Conservation (phyloP, 345 rosid species). For the Barbarea vulgaris region DNA sequence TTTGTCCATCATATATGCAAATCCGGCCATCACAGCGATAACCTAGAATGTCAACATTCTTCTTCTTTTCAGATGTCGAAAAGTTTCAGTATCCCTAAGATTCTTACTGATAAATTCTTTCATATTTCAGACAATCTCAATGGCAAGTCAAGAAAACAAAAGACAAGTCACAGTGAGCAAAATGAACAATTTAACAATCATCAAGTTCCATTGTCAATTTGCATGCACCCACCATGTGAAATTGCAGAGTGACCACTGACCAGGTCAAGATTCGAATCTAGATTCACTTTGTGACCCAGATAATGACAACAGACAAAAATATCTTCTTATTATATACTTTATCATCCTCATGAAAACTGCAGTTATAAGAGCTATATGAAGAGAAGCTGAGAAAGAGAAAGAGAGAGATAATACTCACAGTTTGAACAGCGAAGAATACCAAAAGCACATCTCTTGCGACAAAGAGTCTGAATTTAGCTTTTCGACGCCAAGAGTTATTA, state of each 20-base stretch:
- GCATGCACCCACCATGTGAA: constrained; percentile 1
- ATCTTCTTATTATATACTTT: neutral
- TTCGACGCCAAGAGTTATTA: constrained; percentile 77
- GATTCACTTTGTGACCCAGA: constrained; percentile 11
- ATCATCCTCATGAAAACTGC: neutral
- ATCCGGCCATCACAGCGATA: constrained; percentile 73
- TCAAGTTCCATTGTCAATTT: constrained; percentile 4
- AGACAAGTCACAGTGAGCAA: constrained; percentile 19
- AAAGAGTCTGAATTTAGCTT: constrained; percentile 85
- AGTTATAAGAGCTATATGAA: neutral
- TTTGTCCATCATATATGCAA: constrained; percentile 90
- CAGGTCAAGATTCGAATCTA: constrained; percentile 12
- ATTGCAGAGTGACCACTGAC: neutral
- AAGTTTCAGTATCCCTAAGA: neutral
- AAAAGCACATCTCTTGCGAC: constrained; percentile 92
- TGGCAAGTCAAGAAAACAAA: constrained; percentile 23
- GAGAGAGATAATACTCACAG: constrained; percentile 48
- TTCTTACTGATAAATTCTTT: neutral
- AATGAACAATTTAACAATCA: neutral
- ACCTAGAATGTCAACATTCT: constrained; percentile 44
- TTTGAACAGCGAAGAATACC: constrained; percentile 87
- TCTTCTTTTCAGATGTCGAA: neutral
- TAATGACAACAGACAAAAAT: neutral
- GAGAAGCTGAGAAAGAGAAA: neutral
- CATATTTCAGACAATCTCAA: neutral